A percentile compares a stretch with the other conserved stretches of the same genome.
These are phyloP conservation scores for Thelonectria olida DNA, from an alignment of 2,329 filamentous ascomycete genomes.

Conservation along the genomic window DNA sequence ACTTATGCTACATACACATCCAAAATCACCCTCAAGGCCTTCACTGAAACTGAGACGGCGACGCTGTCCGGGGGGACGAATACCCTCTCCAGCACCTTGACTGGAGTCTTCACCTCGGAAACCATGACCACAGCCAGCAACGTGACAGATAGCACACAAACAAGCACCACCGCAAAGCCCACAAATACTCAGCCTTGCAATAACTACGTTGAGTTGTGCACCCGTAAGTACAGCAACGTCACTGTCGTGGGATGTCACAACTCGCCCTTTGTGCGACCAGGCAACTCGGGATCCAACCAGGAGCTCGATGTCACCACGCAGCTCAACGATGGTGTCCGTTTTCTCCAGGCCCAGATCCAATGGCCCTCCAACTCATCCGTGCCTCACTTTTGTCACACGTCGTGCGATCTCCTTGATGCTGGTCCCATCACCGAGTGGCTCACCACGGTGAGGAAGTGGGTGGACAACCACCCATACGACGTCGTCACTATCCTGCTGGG, in stretches of 20 bases:
- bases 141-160: constrained; percentile 50
- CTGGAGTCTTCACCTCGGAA: constrained; percentile 51
- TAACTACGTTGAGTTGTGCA: constrained; percentile 79
- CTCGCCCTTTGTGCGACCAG: constrained; percentile 76
- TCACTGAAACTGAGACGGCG: constrained; percentile 25
- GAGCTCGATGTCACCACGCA: constrained; percentile 72
- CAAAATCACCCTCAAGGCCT: constrained; percentile 34
- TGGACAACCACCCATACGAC: constrained; percentile 81
- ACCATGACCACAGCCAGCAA: constrained; percentile 47
- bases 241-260: constrained; percentile 83
- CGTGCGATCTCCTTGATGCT: constrained; percentile 82
- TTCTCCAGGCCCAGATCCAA: constrained; percentile 72
- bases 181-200: constrained; percentile 85
- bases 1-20: constrained; percentile 38
- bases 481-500: constrained; percentile 88
- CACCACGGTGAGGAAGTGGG: constrained; percentile 74
- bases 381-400: constrained; percentile 85
- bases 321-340: constrained; percentile 78
- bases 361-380: constrained; percentile 59
- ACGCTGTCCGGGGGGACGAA: constrained; percentile 7
- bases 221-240: constrained; percentile 81
- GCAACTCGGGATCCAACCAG: constrained; percentile 82
- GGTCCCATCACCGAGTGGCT: constrained; percentile 83
- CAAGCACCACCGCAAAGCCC: constrained; percentile 51
- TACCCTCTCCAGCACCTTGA: constrained; percentile 54